Base-by-base conservation (phyloP, 352 stramenopile genomes). In the Phytophthora niederhauseri region DNA sequence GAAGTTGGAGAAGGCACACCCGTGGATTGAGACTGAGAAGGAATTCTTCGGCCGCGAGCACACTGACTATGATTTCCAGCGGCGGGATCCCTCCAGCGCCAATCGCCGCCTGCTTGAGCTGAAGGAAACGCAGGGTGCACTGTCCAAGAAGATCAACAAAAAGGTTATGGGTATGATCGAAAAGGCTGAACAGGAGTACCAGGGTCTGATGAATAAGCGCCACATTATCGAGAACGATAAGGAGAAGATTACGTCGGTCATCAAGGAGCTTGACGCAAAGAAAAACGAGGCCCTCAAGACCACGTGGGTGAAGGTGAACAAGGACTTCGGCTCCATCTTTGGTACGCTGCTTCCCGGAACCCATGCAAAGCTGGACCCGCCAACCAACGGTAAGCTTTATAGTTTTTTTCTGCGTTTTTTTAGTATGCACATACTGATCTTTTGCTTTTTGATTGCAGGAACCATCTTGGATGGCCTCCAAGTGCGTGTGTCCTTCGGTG, bases 111-210 rank as follows among this genome's bases (percentile, higher is more conserved):
- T 99, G 2, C 70, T 98, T 49, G 82, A 92, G 30, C 70, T 99
- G 1, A 96, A 99, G 76, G 84, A 90, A 68, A 96, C 96, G 45
- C 97, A 99, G 74, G 92, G 91, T 24, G 84, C 84, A 45, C 74
- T 99, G 49, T 96, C 84, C 0, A 98, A 99, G 73, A 99, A 99
- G 71, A 98, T 99, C 65, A 99, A 99, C 84, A 99, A 99, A 77
- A 99, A 99, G 70, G 98, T 99, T 5, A 99, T 99, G 97, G 97
- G 96, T 34, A 99, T 99, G 97, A 99, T 99, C 74, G 98, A 99
- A 58, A 99, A 99, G 82, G 97, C 98, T 0, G 98, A 99, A 78
- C 89, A 97, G 52, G 97, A 99, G 74, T 99, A 99, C 79, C 96
- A 98, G 50, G 97, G 99, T 14, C 82, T 99, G 61, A 96, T 99